These are phyloP conservation scores for Uncinocarpus reesii DNA, from an alignment of 2,329 filamentous ascomycete genomes.

Conservation along the genomic window DNA sequence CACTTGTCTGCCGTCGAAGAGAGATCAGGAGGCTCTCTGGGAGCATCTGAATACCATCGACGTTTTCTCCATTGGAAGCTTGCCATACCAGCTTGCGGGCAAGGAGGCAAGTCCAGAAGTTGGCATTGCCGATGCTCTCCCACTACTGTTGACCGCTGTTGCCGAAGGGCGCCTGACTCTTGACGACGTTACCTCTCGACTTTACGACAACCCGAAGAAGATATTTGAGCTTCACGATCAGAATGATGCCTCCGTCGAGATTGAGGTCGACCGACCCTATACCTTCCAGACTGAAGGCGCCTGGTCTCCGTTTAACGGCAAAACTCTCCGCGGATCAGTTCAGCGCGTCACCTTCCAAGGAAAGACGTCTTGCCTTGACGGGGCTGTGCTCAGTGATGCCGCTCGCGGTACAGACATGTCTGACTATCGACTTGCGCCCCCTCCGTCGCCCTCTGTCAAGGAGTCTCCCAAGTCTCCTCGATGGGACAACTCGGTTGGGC, in stretches of 20 bases:
- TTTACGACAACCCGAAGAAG: conserved; percentile 68
- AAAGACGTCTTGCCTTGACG: conserved; percentile 65
- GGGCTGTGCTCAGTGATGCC: conserved; percentile 48
- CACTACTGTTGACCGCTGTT: conserved; percentile 65
- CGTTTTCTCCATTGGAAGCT: conserved; percentile 66
- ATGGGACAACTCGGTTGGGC: conserved; percentile 30
- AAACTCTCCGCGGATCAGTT: conserved; percentile 57
- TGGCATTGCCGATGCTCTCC: conserved; percentile 63
- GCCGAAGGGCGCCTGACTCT: conserved; percentile 61
- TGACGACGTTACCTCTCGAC: conserved; percentile 59
- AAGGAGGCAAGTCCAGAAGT: conserved; percentile 49
- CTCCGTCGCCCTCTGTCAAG: conserved; percentile 35
- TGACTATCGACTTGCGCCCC: conserved; percentile 43
- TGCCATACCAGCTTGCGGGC: conserved; percentile 63
- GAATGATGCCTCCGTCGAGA: conserved; percentile 59
- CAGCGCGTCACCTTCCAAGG: conserved; percentile 67
- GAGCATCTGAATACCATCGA: conserved; percentile 62
- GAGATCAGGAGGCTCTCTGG: conserved; percentile 66
- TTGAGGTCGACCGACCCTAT: conserved; percentile 64
- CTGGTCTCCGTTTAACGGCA: conserved; percentile 66
- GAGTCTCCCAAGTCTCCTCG: conserved; percentile 35
- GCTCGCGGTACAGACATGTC: conserved; percentile 66
- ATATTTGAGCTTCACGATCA: conserved; percentile 79
- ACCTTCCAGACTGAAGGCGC: conserved; percentile 41
- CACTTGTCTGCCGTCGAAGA: conserved; percentile 52